Base-by-base conservation (phyloP, 2,329 filamentous ascomycete species). In the Aspergillus texensis region DNA sequence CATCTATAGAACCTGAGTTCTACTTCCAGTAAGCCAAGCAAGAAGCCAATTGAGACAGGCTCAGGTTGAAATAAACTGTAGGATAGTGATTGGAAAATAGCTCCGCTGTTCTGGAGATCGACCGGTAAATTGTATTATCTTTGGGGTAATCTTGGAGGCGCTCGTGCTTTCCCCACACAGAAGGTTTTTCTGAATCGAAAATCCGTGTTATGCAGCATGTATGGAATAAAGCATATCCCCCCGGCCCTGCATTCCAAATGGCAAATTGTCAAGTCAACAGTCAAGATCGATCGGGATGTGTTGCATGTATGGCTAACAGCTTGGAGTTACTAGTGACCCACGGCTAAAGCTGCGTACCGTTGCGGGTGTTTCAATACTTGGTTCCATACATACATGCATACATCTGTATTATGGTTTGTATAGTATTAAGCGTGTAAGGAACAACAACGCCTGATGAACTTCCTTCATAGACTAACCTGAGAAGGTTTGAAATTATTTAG, bases 161-260 rank as follows among this genome's bases (percentile, higher is more conserved):
- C 26, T 41, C 58, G 58, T 32, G n/a, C 30, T 28, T 60, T 60
- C 58, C 48, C 58, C 58, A 60, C 58, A 45, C 34, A 6, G 9
- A 41, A 28, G n/a, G 32, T 16, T n/a, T 53, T 52, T 53, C 28
- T 39, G 46, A 21, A 39, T 26, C 30, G 32, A 14, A 34, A 21
- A 45, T 28, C 11, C 14, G 57, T 43, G 30, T n/a, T 36, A 28
- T 57, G 55, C 46, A 32, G 45, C 10, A 34, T 43, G 55, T 21
- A 58, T 36, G 36, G 24, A 54, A 19, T 26, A 26, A 45, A 36
- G 19, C 34, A 43, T 30, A 54, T 36, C 32, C 58, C 24, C 57
- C 36, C 24, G 19, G 45, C 26, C 48, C 43, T 52, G 45, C 24
- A 60, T 54, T 54, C 46, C 48, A 60, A 54, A 53, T 54, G 14